Conservation (phyloP, 1,284 basidiomycete genomes). For the Veloboletus limbatus region DNA sequence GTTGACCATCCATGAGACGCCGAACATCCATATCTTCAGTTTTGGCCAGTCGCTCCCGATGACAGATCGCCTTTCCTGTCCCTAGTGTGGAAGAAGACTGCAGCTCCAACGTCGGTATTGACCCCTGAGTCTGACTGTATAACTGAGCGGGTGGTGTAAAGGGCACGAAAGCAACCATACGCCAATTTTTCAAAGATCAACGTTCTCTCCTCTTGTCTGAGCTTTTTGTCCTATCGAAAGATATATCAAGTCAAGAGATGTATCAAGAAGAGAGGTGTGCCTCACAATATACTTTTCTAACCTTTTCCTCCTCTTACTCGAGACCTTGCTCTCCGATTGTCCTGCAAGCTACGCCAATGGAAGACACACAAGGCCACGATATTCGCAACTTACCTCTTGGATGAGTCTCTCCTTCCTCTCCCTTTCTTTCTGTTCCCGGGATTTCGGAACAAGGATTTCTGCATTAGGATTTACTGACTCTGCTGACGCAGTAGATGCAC, state of each 20-base stretch:
- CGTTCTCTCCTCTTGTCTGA: slow-evolving; percentile 79
- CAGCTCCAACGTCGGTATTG: slow-evolving; percentile 55
- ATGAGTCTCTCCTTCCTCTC: slow-evolving; percentile 59
- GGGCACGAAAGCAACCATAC: slow-evolving; percentile 41
- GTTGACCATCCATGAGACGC: slow-evolving; percentile 47
- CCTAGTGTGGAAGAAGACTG: slow-evolving; percentile 80
- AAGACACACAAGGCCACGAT: neutral
- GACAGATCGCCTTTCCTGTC: slow-evolving; percentile 59
- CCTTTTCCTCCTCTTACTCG: slow-evolving; percentile 74
- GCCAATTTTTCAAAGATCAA: slow-evolving; percentile 73
- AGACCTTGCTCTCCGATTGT: slow-evolving; percentile 70
- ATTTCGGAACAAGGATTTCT: slow-evolving; percentile 55
- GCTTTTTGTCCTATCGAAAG: slow-evolving; percentile 68
- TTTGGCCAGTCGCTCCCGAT: slow-evolving; percentile 56
- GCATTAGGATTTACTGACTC: slow-evolving; percentile 53
- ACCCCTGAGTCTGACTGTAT: slow-evolving; percentile 70
- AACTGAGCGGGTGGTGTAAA: slow-evolving; percentile 16
- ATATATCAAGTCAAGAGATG: neutral
- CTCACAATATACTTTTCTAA: slow-evolving; percentile 82
- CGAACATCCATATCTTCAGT: slow-evolving; percentile 60
- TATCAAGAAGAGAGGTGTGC: slow-evolving; percentile 2
- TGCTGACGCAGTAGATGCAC: slow-evolving; percentile 14
- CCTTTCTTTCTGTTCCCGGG: slow-evolving; percentile 56
- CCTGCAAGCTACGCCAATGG: slow-evolving; percentile 43
- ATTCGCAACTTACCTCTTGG: slow-evolving; percentile 51